phyloP scores from a whole-genome alignment of 2,329 filamentous ascomycete genomes.

The Ophiostoma perfectum region DNA sequence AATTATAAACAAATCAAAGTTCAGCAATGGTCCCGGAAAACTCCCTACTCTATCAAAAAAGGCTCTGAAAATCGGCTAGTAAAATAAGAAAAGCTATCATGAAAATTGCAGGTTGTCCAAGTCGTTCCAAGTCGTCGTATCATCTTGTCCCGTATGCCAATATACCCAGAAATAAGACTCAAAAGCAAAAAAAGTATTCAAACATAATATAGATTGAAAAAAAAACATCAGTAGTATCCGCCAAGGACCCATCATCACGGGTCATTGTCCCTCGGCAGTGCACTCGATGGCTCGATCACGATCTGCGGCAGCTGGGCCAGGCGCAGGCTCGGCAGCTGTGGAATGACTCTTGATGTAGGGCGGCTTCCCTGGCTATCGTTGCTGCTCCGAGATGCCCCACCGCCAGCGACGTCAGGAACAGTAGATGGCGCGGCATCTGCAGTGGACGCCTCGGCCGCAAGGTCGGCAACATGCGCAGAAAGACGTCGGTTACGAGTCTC shows the following conservation, averaged over 20 bases:
- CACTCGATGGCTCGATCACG: slow-evolving; percentile 51
- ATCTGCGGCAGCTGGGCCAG: slow-evolving; percentile 51
- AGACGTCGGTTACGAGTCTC: neutral
- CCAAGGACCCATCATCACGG: neutral
- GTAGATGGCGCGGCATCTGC: slow-evolving; percentile 6
- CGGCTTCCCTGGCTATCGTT: slow-evolving; percentile 18
- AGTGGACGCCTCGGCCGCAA: slow-evolving; percentile 26
- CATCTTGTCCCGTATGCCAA: slow-evolving; percentile 1
- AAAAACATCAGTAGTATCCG: neutral
- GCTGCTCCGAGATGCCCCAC: slow-evolving; percentile 1
- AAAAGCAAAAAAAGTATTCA: neutral
- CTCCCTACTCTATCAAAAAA: neutral
- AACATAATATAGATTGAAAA: neutral
- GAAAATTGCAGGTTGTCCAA: neutral
- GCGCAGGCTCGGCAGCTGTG: slow-evolving; percentile 50
- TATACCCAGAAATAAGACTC: neutral
- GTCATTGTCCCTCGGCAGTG: slow-evolving; percentile 30
- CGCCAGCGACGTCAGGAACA: neutral
- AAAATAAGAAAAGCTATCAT: neutral
- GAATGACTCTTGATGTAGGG: slow-evolving; percentile 30
- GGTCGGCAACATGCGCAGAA: slow-evolving; percentile 26
- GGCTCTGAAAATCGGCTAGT: neutral
- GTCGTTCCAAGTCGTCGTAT: neutral
- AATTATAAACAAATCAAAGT: too few species aligned
- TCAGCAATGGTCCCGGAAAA: neutral